Evolutionary conservation across 192 early-diverging fungal genomes (phyloP).

Genomic region (Umbelopsis isabellina): DNA sequence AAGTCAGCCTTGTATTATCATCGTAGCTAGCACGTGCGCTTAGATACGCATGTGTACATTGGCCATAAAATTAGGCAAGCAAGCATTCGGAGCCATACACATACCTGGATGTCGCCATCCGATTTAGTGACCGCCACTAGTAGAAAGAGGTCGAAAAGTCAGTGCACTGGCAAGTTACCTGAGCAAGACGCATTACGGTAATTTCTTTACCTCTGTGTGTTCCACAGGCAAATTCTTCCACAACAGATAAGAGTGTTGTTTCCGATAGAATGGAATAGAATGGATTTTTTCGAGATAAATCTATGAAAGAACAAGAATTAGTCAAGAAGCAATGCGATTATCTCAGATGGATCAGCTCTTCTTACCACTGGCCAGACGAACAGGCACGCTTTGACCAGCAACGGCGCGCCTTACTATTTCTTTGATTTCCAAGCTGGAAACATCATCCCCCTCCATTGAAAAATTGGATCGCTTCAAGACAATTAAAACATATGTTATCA

Average conservation of each 20-base stretch:
- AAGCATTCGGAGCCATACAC: background rate
- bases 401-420: conserved; percentile 61
- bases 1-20: too few relatives aligned
- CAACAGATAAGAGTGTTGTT: conserved; percentile 73
- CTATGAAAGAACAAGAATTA: conserved; percentile 27
- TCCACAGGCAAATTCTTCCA: conserved; percentile 73
- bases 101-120: conserved; percentile 57
- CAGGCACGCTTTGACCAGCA: conserved; percentile 55
- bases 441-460: conserved; percentile 33
- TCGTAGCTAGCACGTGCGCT: too few relatives aligned
- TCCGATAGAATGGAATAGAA: conserved; percentile 83
- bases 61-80: too few relatives aligned
- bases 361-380: conserved; percentile 64
- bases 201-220: conserved; percentile 67
- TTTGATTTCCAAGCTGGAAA: conserved; percentile 56
- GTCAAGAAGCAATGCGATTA: background rate
- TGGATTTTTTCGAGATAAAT: conserved; percentile 81
- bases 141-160: background rate
- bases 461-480: conserved; percentile 1
- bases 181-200: too few relatives aligned
- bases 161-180: too few relatives aligned
- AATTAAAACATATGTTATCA: conserved; percentile 70
- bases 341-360: background rate
- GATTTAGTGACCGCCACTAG: conserved; percentile 76
- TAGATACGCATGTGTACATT: too few relatives aligned